Base-by-base conservation (phyloP, 1,139 yeast genomes). In the Hyphopichia pseudoburtonii region DNA sequence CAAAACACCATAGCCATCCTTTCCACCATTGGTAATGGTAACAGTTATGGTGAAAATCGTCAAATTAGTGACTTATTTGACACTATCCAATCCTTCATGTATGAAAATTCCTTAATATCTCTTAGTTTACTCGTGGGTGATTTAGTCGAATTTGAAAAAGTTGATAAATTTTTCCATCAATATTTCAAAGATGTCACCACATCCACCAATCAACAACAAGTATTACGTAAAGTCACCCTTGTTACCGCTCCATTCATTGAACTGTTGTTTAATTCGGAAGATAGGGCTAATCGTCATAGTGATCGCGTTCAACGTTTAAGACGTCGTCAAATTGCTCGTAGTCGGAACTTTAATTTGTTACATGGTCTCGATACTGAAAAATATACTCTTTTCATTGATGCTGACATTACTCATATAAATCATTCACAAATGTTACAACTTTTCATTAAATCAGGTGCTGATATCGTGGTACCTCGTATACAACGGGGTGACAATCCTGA, bases 381-480 rank as follows among this genome's bases (percentile, higher is more conserved):
- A 30, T 66, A 63, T 42, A 57, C 75, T 1, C 40, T 76, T n/a
- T 73, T 68, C 38, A 40, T 76, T 15, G 80, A 76, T 46, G 56
- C 74, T 6, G 79, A 74, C 42, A 59, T 74, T 28, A 47, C 57
- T 21, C 46, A 52, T 25, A 41, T 72, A 17, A 56, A 64, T 7
- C 43, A 57, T 17, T 38, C 50, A 4, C 50, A 57, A 10, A 50
- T 72, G 53, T 37, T 72, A 8, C 30, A 41, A n/a, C 43, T 47
- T 3, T 69, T 73, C 37, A 51, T 72, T 12, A 45, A 49, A 2
- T 55, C 72, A 2, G 47, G 46, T 0, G 56, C 56, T 23, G 79
- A 73, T 42, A 66, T 74, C 11, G 57, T 67, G 10, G 76, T 70
- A 2, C 70, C 76, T 0, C 45, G 77, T 37, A 52, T 74, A 12